These are phyloP conservation scores for Aspergillus oerlinghausenensis DNA, from an alignment of 2,329 filamentous ascomycete species.

Conservation along the genomic window DNA sequence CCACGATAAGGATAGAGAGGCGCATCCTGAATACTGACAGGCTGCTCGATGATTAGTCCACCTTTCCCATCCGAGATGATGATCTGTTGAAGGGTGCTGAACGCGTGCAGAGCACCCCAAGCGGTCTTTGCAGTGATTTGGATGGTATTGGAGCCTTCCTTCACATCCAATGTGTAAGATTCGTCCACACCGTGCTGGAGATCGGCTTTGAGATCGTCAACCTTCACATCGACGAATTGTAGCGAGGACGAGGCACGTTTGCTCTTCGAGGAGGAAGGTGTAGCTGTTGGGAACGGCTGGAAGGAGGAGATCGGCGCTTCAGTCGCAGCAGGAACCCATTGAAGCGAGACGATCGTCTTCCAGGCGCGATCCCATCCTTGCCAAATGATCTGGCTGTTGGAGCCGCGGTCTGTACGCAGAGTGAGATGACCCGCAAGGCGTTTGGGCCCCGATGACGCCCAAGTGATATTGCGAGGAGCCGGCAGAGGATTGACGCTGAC, in stretches of 20 bases:
- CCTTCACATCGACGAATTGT: conserved; percentile 42
- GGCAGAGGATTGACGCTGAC: conserved; percentile 53
- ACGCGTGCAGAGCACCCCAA: conserved; percentile 53
- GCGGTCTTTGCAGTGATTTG: conserved; percentile 48
- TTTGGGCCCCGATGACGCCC: conserved; percentile 50
- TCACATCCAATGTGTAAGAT: conserved; percentile 50
- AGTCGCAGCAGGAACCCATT: conserved; percentile 52
- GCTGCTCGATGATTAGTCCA: conserved; percentile 49
- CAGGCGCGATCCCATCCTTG: conserved; percentile 50
- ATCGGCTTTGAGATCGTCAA: conserved; percentile 44
- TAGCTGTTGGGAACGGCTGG: conserved; percentile 47
- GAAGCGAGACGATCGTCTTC: conserved; percentile 44
- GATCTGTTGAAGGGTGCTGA: conserved; percentile 55
- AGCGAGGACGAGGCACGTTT: conserved; percentile 33
- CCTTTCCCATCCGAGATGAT: conserved; percentile 46
- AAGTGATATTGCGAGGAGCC: conserved; percentile 50
- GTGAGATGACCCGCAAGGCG: conserved; percentile 35
- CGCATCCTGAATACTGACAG: conserved; percentile 47
- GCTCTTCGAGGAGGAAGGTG: conserved; percentile 19
- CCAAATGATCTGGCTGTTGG: conserved; percentile 30
- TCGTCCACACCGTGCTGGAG: conserved; percentile 55
- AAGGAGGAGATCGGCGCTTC: conserved; percentile 51
- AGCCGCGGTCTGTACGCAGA: conserved; percentile 34
- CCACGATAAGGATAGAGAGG: conserved; percentile 53
- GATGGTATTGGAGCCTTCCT: conserved; percentile 37